These are phyloP conservation scores for Seiridium cupressi DNA, from an alignment of 2,329 filamentous ascomycete genomes.

Conservation along the genomic window DNA sequence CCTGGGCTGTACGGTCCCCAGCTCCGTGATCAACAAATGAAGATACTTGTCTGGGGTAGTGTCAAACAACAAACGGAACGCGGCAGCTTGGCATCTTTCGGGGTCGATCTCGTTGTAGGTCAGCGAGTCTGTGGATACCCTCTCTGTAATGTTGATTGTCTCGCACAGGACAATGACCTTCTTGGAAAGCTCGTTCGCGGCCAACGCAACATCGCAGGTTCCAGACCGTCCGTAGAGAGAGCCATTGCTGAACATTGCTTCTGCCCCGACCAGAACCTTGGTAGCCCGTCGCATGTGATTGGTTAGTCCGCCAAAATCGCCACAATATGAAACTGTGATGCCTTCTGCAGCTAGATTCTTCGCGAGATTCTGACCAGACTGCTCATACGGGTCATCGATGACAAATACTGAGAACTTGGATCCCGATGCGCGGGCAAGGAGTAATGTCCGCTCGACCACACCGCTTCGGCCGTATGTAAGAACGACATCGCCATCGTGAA, in stretches of 20 bases:
- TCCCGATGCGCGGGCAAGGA: conserved; percentile 67
- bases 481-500: conserved; percentile 76
- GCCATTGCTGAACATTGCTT: conserved; percentile 95
- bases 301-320: conserved; percentile 72
- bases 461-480: conserved; percentile 85
- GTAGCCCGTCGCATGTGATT: conserved; percentile 67
- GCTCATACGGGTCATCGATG: conserved; percentile 67
- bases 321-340: conserved; percentile 76
- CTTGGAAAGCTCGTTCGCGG: conserved; percentile 71
- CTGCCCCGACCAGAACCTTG: conserved; percentile 80
- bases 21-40: conserved; percentile 86
- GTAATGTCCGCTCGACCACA: conserved; percentile 79
- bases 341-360: conserved; percentile 66
- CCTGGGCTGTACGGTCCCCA: conserved; percentile 81
- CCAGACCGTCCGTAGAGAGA: conserved; percentile 84
- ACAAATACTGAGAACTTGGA: conserved; percentile 81
- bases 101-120: conserved; percentile 90
- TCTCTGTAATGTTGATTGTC: conserved; percentile 86
- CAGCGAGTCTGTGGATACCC: conserved; percentile 87
- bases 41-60: conserved; percentile 86
- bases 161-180: conserved; percentile 90
- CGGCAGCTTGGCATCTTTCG: conserved; percentile 59
- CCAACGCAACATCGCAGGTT: conserved; percentile 82
- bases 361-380: conserved; percentile 58
- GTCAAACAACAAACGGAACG: conserved; percentile 77